Evolutionary conservation across 352 stramenopile species (phyloP), one percentile per base, ranked within the genome.

Genomic region (Albugo candida): DNA sequence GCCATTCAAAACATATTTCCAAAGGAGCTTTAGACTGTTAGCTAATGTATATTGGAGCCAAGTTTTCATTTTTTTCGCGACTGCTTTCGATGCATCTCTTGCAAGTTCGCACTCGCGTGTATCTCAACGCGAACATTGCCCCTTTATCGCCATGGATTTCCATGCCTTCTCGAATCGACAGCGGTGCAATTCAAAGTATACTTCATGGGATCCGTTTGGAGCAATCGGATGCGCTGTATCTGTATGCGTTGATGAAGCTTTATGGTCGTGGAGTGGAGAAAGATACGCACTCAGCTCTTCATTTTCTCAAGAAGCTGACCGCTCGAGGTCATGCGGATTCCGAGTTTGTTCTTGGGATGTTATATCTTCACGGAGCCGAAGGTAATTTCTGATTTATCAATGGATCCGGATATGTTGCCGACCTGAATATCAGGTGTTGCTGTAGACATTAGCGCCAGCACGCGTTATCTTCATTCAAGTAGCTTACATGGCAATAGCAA

Each of bases 241-340:
- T 78, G 41, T 47, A 65, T 16, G 67, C 64, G 11, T 61, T 78
- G 53, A 55, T 73, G 45, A 65, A 66, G 24, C 55, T 71, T 48
- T 78, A 78, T 53, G 64, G 66, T 39, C 62, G 70, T 45, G 64
- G 66, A 11, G 52, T 73, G 13, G 41, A 55, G 6, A 50, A 50
- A 17, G 60, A 73, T 40, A 27, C 56, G 17, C 34, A n/a, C 10
- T 52, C 47, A 12, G 61, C 67, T 8, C 60, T 69, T 21, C 43
- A 47, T 16, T 38, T 72, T 34, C 45, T 78, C 13, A 38, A 21
- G 0, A 46, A 50, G 50, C 58, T 61, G 14, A 61, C 64, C 2
- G 38, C 55, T 1, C 49, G 44, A 31, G 48, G 49, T 2, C 64
- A 78, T 11, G 48, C 44, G 6, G 64, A 78, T 36, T 64, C 66